Evolutionary conservation across 345 rosid genomes (phyloP), one percentile per base, ranked within the genome.

Genomic region (Murraya koenigii): DNA sequence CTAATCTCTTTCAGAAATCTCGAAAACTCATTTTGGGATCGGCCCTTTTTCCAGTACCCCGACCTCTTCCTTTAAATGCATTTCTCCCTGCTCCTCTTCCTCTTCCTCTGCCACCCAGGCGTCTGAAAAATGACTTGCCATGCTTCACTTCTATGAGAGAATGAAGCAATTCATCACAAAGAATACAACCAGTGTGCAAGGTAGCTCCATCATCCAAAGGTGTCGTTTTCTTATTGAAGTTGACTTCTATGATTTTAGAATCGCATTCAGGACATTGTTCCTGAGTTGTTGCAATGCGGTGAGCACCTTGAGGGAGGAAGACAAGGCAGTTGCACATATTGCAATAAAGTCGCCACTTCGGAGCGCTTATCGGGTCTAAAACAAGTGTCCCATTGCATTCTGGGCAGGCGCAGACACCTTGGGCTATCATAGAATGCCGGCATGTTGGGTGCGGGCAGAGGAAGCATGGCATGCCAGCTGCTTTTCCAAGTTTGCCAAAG

Each of bases 351-450:
- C 86, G 90, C 99, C 99, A 95, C 69, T 95, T 93, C 1, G 99
- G 99, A 52, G 96, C 94, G 65, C 98, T 86, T 63, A 91, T 85
- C 1, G 98, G 97, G 84, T 95, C 99, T 75, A 92, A 81, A 66
- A 95, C 91, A 3, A 95, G 93, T 5, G 96, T 93, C 60, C 99
- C 99, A 22, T 82, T 90, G 81, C 98, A 95, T 80, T 95, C 99
- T 0, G 99, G 99, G 80, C 98, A 95, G 77, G 99, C 98, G 75
- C 98, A 95, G 60, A 95, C 98, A 75, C 99, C 99, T 81, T 93
- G 97, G 70, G 92, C 81, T 62, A 93, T 87, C 69, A 93, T 6
- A 55, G 99, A 95, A 74, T 93, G 97, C 62, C 82, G 90, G 76
- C 99, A 95, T 5, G 94, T 89, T 7, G 99, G 97, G 64, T 95